Evolutionary conservation across 2,329 filamentous ascomycete genomes (phyloP).

Genomic region (Didymella pomorum): DNA sequence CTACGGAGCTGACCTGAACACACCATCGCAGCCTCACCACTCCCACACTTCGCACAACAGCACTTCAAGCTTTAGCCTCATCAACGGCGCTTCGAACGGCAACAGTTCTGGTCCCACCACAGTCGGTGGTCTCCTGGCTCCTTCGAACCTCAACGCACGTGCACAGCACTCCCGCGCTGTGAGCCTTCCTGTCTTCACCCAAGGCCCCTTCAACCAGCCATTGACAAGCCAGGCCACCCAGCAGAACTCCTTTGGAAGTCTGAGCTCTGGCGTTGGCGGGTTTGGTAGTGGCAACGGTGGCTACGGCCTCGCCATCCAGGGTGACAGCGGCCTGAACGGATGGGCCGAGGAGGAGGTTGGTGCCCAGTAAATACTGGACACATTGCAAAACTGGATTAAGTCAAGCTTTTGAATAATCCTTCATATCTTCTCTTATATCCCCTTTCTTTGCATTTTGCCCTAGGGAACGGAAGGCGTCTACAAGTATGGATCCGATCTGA

Average conservation of each 20-base stretch:
- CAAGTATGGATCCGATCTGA: slow-evolving; percentile 21
- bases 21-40: slow-evolving; percentile 68
- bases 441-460: slow-evolving; percentile 26
- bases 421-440: slow-evolving; percentile 24
- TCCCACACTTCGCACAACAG: slow-evolving; percentile 65
- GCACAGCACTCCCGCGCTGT: slow-evolving; percentile 80
- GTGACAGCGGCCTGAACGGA: slow-evolving; percentile 65
- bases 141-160: slow-evolving; percentile 67
- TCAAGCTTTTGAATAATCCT: slow-evolving; percentile 12
- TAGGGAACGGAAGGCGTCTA: slow-evolving; percentile 22
- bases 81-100: slow-evolving; percentile 52
- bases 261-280: slow-evolving; percentile 66
- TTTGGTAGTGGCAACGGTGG: slow-evolving; percentile 62
- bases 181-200: slow-evolving; percentile 78
- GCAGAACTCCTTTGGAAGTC: slow-evolving; percentile 63
- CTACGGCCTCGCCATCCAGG: slow-evolving; percentile 67
- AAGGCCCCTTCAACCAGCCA: slow-evolving; percentile 62
- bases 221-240: slow-evolving; percentile 49
- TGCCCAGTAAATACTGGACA: slow-evolving; percentile 54
- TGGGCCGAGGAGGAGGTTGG: slow-evolving; percentile 71
- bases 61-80: slow-evolving; percentile 59
- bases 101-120: slow-evolving; percentile 66
- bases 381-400: slow-evolving; percentile 2
- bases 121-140: slow-evolving; percentile 79
- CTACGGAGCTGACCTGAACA: slow-evolving; percentile 73